A percentile compares a stretch with the other conserved stretches of the same genome.
Conservation (phyloP, 768 basidiomycete genomes). For the Boletus rex-veris region DNA sequence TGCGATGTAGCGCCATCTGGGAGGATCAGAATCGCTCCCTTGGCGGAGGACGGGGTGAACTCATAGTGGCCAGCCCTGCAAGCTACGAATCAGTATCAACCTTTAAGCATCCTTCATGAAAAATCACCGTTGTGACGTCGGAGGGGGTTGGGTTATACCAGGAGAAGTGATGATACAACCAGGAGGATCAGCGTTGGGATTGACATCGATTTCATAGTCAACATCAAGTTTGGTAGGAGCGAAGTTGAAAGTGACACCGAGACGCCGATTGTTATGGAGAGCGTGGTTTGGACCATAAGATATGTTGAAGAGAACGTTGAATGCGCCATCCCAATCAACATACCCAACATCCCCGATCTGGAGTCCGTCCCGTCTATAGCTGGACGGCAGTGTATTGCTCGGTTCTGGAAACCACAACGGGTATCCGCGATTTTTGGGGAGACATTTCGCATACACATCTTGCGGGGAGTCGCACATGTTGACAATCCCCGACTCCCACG, state of each 20-base stretch:
- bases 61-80: neutral
- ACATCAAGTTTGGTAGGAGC: neutral
- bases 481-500: neutral
- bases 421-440: conserved; percentile 21
- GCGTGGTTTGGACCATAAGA: neutral
- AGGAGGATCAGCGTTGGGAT: neutral
- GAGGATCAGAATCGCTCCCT: conserved; percentile 29
- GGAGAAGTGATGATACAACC: neutral
- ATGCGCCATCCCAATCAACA: conserved; percentile 20
- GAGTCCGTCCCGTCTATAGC: conserved; percentile 24
- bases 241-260: neutral
- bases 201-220: neutral
- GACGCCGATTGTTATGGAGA: neutral
- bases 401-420: conserved; percentile 32
- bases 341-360: conserved; percentile 36
- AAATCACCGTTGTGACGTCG: neutral
- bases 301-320: conserved; percentile 36
- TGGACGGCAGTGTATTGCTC: conserved; percentile 15
- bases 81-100: neutral
- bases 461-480: neutral
- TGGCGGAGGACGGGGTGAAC: conserved; percentile 1
- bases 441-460: neutral
- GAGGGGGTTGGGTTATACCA: neutral
- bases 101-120: no score
- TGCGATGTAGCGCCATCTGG: conserved; percentile 25